phyloP scores from a whole-genome alignment of 2,329 filamentous ascomycete genomes.

The Aureobasidium melanogenum region DNA sequence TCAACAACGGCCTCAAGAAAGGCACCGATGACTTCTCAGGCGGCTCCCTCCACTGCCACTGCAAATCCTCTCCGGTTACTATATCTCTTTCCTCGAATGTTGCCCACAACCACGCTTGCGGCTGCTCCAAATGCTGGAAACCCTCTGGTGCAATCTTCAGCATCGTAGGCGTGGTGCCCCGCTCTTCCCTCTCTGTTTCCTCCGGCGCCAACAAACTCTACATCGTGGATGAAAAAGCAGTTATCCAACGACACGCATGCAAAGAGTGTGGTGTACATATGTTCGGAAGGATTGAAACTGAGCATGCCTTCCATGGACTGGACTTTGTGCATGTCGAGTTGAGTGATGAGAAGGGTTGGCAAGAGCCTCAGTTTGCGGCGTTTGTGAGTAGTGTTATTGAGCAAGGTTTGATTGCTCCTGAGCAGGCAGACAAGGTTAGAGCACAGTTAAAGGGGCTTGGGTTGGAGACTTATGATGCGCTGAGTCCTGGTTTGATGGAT shows the following conservation, averaged over 20 bases:
- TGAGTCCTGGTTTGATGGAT: constrained; percentile 57
- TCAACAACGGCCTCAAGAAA: constrained; percentile 54
- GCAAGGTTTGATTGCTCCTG: constrained; percentile 50
- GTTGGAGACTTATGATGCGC: constrained; percentile 53
- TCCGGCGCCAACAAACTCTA: constrained; percentile 50
- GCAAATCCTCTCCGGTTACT: constrained; percentile 46
- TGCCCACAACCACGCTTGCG: constrained; percentile 61
- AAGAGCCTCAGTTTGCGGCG: constrained; percentile 61
- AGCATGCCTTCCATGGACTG: constrained; percentile 60
- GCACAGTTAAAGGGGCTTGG: constrained; percentile 45
- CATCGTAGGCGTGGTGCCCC: constrained; percentile 53
- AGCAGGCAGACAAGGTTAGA: constrained; percentile 47
- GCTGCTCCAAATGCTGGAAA: constrained; percentile 67
- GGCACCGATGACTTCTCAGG: constrained; percentile 48
- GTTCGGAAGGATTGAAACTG: constrained; percentile 55
- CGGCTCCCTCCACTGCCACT: constrained; percentile 55
- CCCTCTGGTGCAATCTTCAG: constrained; percentile 55
- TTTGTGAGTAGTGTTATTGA: constrained; percentile 62
- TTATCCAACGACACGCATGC: constrained; percentile 55
- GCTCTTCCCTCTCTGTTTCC: constrained; percentile 46
- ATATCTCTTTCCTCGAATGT: constrained; percentile 51
- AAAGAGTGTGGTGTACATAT: constrained; percentile 52
- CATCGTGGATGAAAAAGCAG: constrained; percentile 47
- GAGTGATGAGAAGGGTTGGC: constrained; percentile 53
- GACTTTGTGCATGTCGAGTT: constrained; percentile 61